phyloP scores from a whole-genome alignment of 1,139 yeast species.

The Yamadazyma diospyri region DNA sequence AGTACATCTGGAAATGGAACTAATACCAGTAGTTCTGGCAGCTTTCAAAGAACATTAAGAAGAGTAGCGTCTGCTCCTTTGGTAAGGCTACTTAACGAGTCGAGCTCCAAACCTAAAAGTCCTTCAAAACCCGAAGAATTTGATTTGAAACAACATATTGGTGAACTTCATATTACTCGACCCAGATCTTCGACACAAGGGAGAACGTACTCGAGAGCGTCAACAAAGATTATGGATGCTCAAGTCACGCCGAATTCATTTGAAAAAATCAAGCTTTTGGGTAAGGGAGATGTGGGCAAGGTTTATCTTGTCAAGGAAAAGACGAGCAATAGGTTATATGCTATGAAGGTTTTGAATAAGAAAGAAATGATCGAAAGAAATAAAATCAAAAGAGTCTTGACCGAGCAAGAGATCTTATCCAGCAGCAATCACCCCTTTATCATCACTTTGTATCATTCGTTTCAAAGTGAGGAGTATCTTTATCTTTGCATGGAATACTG shows the following conservation, averaged over 20 bases:
- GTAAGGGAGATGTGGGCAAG: conserved; percentile 97
- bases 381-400: conserved; percentile 89
- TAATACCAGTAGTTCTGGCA: conserved; percentile 19
- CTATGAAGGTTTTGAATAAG: conserved; percentile 88
- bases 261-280: conserved; percentile 82
- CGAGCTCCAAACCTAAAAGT: conserved; percentile 8
- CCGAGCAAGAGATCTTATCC: conserved; percentile 95
- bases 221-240: conserved; percentile 70
- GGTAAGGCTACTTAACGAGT: conserved; percentile 37
- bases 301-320: conserved; percentile 89
- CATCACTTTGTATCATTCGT: conserved; percentile 92
- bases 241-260: conserved; percentile 85
- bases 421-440: conserved; percentile 96
- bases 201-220: conserved; percentile 66
- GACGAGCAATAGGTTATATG: conserved; percentile 69
- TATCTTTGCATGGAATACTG: conserved; percentile 98
- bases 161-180: conserved; percentile 45
- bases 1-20: background rate
- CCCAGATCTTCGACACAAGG: conserved; percentile 53
- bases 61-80: conserved; percentile 84
- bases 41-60: conserved; percentile 54
- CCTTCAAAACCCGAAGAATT: conserved; percentile 20
- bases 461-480: conserved; percentile 90
- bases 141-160: conserved; percentile 50
- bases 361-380: conserved; percentile 93